Evolutionary conservation across 345 rosid species (phyloP).

Genomic region (Corymbia maculata): DNA sequence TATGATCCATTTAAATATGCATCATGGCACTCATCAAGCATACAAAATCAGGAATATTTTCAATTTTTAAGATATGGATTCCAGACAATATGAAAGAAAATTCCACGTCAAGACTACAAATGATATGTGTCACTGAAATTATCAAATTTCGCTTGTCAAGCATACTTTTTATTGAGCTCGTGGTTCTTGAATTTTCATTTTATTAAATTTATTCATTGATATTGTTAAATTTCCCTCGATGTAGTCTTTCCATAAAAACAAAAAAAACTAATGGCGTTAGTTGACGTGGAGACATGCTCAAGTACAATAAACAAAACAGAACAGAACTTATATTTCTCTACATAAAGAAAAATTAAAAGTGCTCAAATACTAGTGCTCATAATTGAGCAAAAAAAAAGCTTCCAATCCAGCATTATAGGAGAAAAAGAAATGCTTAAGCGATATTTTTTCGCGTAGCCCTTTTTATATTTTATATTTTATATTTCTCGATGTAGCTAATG

Average conservation of each 20-base stretch:
- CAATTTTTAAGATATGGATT: not conserved
- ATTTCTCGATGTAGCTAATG: not conserved
- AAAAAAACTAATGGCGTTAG: not conserved
- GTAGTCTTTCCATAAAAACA: not conserved
- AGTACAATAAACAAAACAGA: not conserved
- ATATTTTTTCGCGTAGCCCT: not conserved
- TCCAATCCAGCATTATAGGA: not conserved
- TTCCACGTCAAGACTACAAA: not conserved
- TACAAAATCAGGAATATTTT: not conserved
- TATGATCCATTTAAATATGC: not conserved
- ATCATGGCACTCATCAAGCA: not conserved
- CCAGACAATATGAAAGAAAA: not conserved
- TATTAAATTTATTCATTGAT: not conserved
- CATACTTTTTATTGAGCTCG: not conserved
- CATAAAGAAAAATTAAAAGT: not conserved
- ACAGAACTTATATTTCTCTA: not conserved
- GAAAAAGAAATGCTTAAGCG: not conserved
- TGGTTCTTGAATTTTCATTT: not conserved
- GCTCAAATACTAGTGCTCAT: not conserved
- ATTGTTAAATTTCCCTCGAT: not conserved
- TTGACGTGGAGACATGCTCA: not conserved
- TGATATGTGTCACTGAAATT: not conserved
- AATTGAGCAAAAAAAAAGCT: not conserved
- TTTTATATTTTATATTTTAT: not conserved
- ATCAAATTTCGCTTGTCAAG: not conserved